Conservation (phyloP, 306 rosid species). For the Sesbania bispinosa region DNA sequence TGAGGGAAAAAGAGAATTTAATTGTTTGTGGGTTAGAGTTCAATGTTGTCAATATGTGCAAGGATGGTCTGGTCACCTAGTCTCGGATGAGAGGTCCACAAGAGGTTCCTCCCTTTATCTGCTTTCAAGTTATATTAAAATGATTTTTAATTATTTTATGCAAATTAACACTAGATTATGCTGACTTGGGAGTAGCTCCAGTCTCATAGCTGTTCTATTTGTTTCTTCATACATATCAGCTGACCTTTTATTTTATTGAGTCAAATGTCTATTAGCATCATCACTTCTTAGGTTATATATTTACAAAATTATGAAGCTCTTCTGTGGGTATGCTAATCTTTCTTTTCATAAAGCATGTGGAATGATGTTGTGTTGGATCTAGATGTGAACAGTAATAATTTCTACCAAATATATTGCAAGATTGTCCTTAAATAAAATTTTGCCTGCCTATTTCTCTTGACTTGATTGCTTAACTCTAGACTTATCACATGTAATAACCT, state of each 20-base stretch:
- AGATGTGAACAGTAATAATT: neutral
- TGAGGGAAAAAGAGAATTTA: neutral
- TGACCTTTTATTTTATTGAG: neutral
- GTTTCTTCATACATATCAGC: neutral
- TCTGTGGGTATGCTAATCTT: neutral
- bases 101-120: neutral
- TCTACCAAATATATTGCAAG: neutral
- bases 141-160: neutral
- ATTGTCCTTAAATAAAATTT: neutral
- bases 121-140: neutral
- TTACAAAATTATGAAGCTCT: neutral
- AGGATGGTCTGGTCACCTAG: neutral
- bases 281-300: neutral
- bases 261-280: neutral
- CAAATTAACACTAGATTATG: neutral
- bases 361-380: neutral
- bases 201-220: neutral
- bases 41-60: slow-evolving; percentile 7
- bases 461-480: slow-evolving; percentile 15
- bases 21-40: slow-evolving; percentile 1
- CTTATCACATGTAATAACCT: slow-evolving; percentile 26
- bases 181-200: neutral
- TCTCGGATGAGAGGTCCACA: neutral
- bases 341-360: neutral
- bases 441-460: slow-evolving; percentile 9